A percentile compares a stretch with the other conserved stretches of the same genome.
These are phyloP conservation scores for Auricularia sp. DNA, from an alignment of 768 basidiomycete species.

Conservation along the genomic window DNA sequence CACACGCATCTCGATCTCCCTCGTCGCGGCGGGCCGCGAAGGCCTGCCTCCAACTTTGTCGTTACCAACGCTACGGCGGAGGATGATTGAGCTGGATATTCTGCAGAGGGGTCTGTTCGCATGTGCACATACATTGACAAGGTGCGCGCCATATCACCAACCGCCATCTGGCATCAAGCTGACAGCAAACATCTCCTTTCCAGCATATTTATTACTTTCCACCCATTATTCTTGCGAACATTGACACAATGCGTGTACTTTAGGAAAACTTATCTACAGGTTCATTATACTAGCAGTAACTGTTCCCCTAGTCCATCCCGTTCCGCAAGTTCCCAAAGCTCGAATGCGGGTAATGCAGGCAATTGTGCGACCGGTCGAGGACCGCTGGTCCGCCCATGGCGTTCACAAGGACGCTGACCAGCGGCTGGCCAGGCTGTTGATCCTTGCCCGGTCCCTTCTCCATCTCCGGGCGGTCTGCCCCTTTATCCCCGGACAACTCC, in stretches of 20 bases:
- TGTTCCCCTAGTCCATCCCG: slow-evolving; percentile 41
- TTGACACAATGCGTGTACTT: neutral
- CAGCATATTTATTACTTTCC: neutral
- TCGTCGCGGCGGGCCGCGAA: slow-evolving; percentile 2
- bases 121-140: neutral
- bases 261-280: neutral
- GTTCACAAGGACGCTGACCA: slow-evolving; percentile 66
- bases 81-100: neutral
- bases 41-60: neutral
- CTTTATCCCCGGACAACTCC: slow-evolving; percentile 87
- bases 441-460: slow-evolving; percentile 70
- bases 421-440: slow-evolving; percentile 53
- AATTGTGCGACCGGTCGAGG: slow-evolving; percentile 65
- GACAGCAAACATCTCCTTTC: neutral
- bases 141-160: neutral
- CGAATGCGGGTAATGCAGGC: slow-evolving; percentile 68
- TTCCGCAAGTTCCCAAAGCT: slow-evolving; percentile 72
- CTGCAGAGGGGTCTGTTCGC: neutral
- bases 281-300: slow-evolving; percentile 1
- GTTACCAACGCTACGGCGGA: neutral
- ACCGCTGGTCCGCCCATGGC: slow-evolving; percentile 47
- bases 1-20: neutral
- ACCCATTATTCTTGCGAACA: neutral
- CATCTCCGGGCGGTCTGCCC: slow-evolving; percentile 54
- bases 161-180: neutral